Evolutionary conservation across 1,284 basidiomycete genomes (phyloP).

Genomic region (Stygiomarasmius scandens): DNA sequence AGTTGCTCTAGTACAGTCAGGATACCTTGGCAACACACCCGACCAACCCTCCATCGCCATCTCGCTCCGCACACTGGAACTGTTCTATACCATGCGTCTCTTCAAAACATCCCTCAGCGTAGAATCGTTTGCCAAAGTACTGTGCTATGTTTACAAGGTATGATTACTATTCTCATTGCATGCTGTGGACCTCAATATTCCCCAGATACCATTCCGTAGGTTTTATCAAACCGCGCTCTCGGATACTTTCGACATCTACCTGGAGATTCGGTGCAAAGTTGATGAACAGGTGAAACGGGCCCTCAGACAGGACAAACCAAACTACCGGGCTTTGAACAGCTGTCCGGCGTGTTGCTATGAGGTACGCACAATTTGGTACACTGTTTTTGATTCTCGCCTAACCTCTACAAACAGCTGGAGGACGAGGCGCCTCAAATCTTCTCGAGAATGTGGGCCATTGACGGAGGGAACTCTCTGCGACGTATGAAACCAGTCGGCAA

Average conservation of each 20-base stretch:
- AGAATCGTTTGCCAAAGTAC: conserved; percentile 1
- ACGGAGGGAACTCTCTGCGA: not conserved
- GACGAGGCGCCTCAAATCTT: conserved; percentile 23
- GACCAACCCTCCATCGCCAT: not conserved
- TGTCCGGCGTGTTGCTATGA: conserved; percentile 30
- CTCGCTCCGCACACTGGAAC: not conserved
- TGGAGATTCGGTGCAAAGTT: conserved; percentile 7
- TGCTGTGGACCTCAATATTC: not conserved
- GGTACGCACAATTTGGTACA: conserved; percentile 8
- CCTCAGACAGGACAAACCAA: conserved; percentile 19
- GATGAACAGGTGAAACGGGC: conserved; percentile 16
- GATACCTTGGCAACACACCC: conserved; percentile 6
- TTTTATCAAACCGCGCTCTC: not conserved
- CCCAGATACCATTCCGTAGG: not conserved
- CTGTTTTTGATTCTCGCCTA: not conserved
- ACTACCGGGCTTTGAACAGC: conserved; percentile 25
- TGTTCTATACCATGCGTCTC: not conserved
- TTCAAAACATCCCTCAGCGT: conserved; percentile 4
- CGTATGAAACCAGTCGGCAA: too few species aligned
- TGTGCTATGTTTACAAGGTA: not conserved
- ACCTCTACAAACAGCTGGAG: conserved; percentile 18
- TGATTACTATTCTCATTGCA: not conserved
- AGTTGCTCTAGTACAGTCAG: not conserved
- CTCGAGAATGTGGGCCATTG: conserved; percentile 15
- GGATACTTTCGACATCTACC: not conserved